Base-by-base conservation (phyloP, 2,329 filamentous ascomycete species). In the Trichoderma atrobrunneum region DNA sequence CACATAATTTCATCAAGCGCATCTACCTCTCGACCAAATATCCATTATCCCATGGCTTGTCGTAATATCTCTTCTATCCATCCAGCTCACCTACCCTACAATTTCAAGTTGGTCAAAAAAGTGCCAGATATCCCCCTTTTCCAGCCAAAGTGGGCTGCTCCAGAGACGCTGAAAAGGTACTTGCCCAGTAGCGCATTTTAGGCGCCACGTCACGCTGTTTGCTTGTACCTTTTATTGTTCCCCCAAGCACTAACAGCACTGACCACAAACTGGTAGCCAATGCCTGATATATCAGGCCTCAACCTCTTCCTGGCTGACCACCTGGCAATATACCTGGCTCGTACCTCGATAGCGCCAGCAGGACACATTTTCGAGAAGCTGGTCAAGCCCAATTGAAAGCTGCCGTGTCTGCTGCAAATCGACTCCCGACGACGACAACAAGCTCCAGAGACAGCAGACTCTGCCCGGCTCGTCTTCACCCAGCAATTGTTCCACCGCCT, bases 361-460 rank as follows among this genome's bases (percentile, higher is more conserved):
- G 34, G 72, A 73, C 72, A 73, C 69, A 73, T 73, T 72, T 73
- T 71, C 72, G 72, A 72, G 72, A 73, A 73, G 68, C 67, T 73
- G 72, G 72, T 73, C 68, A 61, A 73, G 62, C 69, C 68, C 54
- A 14, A 64, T 43, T 72, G 62, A 63, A 68, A 68, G 69, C 62
- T 72, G 68, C 72, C 60, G 34, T 68, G 18, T 72, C 72, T 67
- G 68, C 69, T 71, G 68, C 72, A 26, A 72, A 54, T 12, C 71
- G 56, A 64, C 21, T 48, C 67, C 36, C 72, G 68, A 63, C 67
- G 56, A 63, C 67, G 63, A 51, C 61, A 63, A 72, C 39, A 60
- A 69, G 65, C 34, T 71, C 21, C 57, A 61, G 66, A 71, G 57
- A 61, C 67, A 60, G 66, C 67, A 71, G 66, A 65, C 71, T 61